Evolutionary conservation across 306 rosid species (phyloP).

Genomic region (Pachyrhizus erosus): DNA sequence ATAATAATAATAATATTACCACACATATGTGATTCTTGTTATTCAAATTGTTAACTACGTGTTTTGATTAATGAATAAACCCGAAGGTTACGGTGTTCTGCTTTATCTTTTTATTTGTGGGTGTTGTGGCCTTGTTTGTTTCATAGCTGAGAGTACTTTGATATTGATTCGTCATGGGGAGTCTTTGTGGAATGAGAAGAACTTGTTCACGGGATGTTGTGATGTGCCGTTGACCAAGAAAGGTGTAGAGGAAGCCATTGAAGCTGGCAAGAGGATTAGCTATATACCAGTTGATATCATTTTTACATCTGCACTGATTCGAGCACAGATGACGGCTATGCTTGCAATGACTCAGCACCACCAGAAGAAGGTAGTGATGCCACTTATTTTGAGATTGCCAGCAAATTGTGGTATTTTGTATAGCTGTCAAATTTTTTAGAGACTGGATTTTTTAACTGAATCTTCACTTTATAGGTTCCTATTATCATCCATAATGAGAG

Average conservation of each 20-base stretch:
- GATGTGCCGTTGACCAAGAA: slow-evolving; percentile 91
- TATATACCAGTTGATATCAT: slow-evolving; percentile 85
- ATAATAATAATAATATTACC: background rate
- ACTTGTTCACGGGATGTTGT: slow-evolving; percentile 95
- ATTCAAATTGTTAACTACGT: too few relatives aligned
- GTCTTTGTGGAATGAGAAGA: slow-evolving; percentile 93
- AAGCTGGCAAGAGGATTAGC: slow-evolving; percentile 97
- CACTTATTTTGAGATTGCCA: background rate
- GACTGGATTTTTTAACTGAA: slow-evolving; percentile 34
- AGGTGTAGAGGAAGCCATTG: slow-evolving; percentile 94
- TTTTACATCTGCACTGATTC: slow-evolving; percentile 78
- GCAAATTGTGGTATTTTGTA: background rate
- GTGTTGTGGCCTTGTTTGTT: background rate
- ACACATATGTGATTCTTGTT: background rate
- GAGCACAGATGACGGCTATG: slow-evolving; percentile 99
- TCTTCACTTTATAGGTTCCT: slow-evolving; percentile 66
- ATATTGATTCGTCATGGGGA: slow-evolving; percentile 94
- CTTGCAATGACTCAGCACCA: slow-evolving; percentile 94
- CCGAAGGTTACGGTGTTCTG: background rate
- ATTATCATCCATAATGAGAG: slow-evolving; percentile 80
- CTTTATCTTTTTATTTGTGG: slow-evolving; percentile 6
- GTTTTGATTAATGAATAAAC: background rate
- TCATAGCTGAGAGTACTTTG: slow-evolving; percentile 75
- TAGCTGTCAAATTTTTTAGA: background rate
- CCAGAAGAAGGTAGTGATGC: slow-evolving; percentile 69